Base-by-base conservation (phyloP, 257 asterid genomes). In the Rehmannia glutinosa region DNA sequence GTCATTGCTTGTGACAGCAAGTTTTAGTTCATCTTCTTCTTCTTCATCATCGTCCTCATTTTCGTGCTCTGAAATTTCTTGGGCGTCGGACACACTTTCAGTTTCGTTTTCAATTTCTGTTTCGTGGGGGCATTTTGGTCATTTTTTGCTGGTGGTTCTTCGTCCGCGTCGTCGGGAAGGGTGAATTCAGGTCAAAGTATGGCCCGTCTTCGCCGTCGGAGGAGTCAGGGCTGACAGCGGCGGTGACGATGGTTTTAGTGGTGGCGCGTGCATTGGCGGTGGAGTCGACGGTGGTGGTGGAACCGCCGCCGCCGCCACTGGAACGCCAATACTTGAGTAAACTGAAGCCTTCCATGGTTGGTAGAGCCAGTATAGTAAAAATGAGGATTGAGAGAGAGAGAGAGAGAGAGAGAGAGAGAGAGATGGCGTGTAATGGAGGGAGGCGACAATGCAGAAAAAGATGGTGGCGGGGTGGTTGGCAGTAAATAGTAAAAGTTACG, bases 321-420 rank as follows among this genome's bases (percentile, higher is more conserved):
- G 82, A 23, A 16, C 80, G 87, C 87, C 87, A 82, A 28, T 78
- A 82, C 13, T 78, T 82, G 68, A 82, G 87, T n/a, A 78, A 47
- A 41, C 80, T 79, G 82, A 82, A 82, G 60, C 79, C 79, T 51
- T 82, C 87, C 87, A 82, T 82, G 12, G 84, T 82, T 27, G 87
- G 82, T 52, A 82, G 74, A 82, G 87, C 84, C 87, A 82, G 87
- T 68, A 67, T 70, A 75, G 45, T 21, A 52, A 62, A 45, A 39
- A n/a, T 23, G 47, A 35, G 36, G 52, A 49, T 6, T 46, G 64
- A 57, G 60, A 49, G 27, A 9, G 30, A 46, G 25, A 47, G 64
- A 71, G 67, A 64, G 64, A 64, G 62, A 36, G 62, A 36, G 75
- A 17, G 71, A 69, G 70, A 68, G 75, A 19, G 62, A 19, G 58